Evolutionary conservation across 2,329 filamentous ascomycete species (phyloP), one percentile per base, ranked within the genome.

Genomic region (Dactylella cylindrospora): DNA sequence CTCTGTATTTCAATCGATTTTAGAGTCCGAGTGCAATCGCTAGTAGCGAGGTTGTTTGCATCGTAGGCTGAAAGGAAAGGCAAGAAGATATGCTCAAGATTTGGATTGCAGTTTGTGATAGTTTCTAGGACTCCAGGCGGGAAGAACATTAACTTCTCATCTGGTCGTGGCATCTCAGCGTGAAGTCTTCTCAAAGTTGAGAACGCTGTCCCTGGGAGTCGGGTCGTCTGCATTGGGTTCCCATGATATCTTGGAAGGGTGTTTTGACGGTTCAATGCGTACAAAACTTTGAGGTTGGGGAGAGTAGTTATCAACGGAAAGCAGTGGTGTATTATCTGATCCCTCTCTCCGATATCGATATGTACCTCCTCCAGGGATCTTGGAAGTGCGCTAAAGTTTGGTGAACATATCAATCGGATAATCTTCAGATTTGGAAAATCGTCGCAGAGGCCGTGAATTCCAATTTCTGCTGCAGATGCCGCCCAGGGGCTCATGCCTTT

Each of bases 141-240:
- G 33, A 64, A 54, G 39, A 64, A 55, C 49, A 64, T 54, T 20
- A 64, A 29, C 15, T 64, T 64, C 12, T 64, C 43, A 15, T 64
- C 57, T 10, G 50, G 51, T 2, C 57, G 51, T 6, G 57, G 57
- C 49, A 64, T 64, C 31, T 64, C 57, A 7, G 57, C 57, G 25
- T 64, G 57, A 2, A 64, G 26, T 12, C 20, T 49, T 17, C 38
- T 50, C 4, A 64, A 26, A 12, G 12, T 44, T 6, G 32, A 50
- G 3, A 49, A 43, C 25, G 43, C 43, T 1, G 45, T 54, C 3
- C 43, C 57, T 12, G 57, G 57, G 10, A 64, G 25, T n/a, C 49
- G 49, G 3, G 57, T 29, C 2, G 57, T 64, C 31, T 50, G 49
- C 15, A 54, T 19, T 26, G 57, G 57, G 17, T 64, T 64, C 12